A percentile compares a stretch with the other conserved stretches of the same genome.
Conservation (phyloP, 1,284 basidiomycete genomes). For the Cutaneotrichosporon mucoides region DNA sequence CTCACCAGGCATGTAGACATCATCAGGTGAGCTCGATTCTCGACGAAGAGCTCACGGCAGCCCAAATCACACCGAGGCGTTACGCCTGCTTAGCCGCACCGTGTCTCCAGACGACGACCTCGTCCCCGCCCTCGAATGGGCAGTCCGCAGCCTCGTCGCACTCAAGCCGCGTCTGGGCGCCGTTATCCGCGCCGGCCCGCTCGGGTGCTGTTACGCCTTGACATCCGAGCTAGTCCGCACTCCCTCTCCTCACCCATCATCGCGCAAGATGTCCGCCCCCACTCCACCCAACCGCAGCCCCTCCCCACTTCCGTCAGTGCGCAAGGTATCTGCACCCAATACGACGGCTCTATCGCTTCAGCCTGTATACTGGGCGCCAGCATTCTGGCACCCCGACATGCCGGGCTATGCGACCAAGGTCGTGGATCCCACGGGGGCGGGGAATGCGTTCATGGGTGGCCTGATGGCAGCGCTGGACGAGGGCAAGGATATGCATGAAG, state of each 20-base stretch:
- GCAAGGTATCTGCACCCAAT: no score
- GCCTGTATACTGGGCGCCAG: slow-evolving; percentile 29
- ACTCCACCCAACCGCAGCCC: neutral
- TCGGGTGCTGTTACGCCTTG: slow-evolving; percentile 31
- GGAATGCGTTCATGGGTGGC: slow-evolving; percentile 47
- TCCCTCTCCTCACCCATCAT: neutral
- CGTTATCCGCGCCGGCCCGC: slow-evolving; percentile 28
- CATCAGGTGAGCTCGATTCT: slow-evolving; percentile 23
- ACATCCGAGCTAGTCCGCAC: slow-evolving; percentile 7
- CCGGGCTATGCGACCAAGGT: slow-evolving; percentile 23
- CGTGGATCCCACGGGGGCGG: slow-evolving; percentile 45
- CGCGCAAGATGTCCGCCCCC: neutral
- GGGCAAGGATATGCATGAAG: slow-evolving; percentile 30
- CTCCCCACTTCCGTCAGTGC: no score
- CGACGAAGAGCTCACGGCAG: slow-evolving; percentile 14
- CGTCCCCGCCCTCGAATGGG: slow-evolving; percentile 13
- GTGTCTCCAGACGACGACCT: slow-evolving; percentile 5
- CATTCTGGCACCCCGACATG: slow-evolving; percentile 26
- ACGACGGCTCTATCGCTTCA: neutral
- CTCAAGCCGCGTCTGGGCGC: slow-evolving; percentile 24
- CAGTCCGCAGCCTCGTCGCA: slow-evolving; percentile 14
- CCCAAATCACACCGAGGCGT: slow-evolving; percentile 45
- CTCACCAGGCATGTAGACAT: slow-evolving; percentile 29
- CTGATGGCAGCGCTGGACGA: slow-evolving; percentile 36
- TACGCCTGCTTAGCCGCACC: slow-evolving; percentile 27